Evolutionary conservation across 192 early-diverging fungal species (phyloP).

Genomic region (Coemansia asiatica): DNA sequence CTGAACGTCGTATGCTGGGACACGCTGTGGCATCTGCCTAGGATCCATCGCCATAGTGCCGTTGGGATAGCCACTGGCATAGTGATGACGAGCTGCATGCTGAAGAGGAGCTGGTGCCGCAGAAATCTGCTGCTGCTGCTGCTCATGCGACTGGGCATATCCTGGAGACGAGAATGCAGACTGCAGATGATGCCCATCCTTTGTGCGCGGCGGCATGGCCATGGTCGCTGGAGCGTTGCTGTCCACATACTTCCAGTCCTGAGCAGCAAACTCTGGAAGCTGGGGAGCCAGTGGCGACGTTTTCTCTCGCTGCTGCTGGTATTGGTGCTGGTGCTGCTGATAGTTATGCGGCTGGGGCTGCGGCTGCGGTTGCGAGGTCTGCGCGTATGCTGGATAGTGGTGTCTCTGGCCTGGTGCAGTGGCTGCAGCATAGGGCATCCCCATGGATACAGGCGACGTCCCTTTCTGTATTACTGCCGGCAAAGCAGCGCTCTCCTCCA

Average conservation of each 20-base stretch:
- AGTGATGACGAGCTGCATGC: slow-evolving; percentile 2
- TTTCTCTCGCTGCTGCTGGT: slow-evolving; percentile 3
- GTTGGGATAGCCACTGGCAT: slow-evolving; percentile 4
- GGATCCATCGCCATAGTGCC: slow-evolving; percentile 5
- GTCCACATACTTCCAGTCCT: slow-evolving; percentile 14
- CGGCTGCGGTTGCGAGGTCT: not conserved
- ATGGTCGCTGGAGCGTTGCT: not conserved
- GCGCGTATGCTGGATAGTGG: slow-evolving; percentile 6
- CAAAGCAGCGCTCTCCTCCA: slow-evolving; percentile 14
- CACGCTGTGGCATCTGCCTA: slow-evolving; percentile 8
- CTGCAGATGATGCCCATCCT: slow-evolving; percentile 3
- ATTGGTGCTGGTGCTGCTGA: slow-evolving; percentile 13
- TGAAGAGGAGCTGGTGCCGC: slow-evolving; percentile 3
- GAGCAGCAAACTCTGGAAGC: slow-evolving; percentile 19
- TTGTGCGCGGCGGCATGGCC: not conserved
- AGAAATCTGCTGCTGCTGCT: slow-evolving; percentile 8
- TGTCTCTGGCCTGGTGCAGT: slow-evolving; percentile 2
- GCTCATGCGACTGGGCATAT: slow-evolving; percentile 9
- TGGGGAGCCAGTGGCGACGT: slow-evolving; percentile 12
- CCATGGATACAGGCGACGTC: slow-evolving; percentile 3
- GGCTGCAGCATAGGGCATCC: not conserved
- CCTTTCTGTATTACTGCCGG: slow-evolving; percentile 24
- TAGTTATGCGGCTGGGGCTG: slow-evolving; percentile 6
- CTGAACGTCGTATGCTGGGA: slow-evolving; percentile 4
- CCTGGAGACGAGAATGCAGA: slow-evolving; percentile 9